These are phyloP conservation scores for Epicoccum nigrum DNA, from an alignment of 2,329 filamentous ascomycete genomes.

Conservation along the genomic window DNA sequence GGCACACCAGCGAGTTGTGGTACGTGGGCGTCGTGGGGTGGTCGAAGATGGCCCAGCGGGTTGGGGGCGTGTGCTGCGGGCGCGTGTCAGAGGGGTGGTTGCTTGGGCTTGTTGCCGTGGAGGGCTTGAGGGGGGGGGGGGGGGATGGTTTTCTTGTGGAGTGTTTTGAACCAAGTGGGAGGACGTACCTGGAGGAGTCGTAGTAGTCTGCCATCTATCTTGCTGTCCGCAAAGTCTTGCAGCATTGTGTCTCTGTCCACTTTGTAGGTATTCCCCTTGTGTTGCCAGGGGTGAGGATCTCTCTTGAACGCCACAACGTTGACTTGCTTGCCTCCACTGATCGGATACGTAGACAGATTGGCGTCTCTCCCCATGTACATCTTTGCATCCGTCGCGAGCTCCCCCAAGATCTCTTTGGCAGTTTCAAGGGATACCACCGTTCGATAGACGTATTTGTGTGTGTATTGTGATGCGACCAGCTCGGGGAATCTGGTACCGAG, in stretches of 20 bases:
- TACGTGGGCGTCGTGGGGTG: conserved; percentile 28
- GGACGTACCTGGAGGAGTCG: conserved; percentile 13
- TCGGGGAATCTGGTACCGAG: conserved; percentile 21
- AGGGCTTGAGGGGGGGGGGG: no score
- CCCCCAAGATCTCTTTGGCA: conserved; percentile 46
- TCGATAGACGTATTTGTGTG: conserved; percentile 35
- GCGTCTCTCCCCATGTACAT: conserved; percentile 29
- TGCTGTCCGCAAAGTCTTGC: conserved; percentile 21
- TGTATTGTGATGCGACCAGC: conserved; percentile 30
- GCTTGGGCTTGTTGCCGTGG: no score
- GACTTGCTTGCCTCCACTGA: conserved; percentile 22
- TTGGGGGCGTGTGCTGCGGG: conserved; percentile 16
- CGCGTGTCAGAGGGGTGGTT: background rate
- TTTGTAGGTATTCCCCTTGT: conserved; percentile 16
- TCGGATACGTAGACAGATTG: conserved; percentile 28
- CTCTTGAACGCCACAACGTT: conserved; percentile 34
- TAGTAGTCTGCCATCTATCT: conserved; percentile 19
- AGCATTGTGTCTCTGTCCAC: conserved; percentile 27
- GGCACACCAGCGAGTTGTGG: conserved; percentile 21
- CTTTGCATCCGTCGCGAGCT: conserved; percentile 36
- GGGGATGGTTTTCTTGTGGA: no score
- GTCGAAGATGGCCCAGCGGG: conserved; percentile 30
- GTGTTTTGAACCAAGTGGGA: no score
- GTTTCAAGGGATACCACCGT: conserved; percentile 42
- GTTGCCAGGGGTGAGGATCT: conserved; percentile 19